Conservation (phyloP, 495 filamentous ascomycete species). For the Paragyromitra xinjiangensis region DNA sequence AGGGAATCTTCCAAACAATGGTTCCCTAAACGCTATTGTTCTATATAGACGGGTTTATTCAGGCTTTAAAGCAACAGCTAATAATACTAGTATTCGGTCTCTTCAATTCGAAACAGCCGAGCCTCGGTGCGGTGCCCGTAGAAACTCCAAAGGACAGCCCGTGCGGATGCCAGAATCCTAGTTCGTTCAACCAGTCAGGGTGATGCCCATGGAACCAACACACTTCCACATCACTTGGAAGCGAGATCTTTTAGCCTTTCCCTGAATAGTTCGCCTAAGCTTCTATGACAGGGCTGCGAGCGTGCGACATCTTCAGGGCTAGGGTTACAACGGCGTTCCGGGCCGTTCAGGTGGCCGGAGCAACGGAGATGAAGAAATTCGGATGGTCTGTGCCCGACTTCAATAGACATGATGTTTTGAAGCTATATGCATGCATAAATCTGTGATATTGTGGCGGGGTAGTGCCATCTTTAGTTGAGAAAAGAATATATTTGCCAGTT, state of each 20-base stretch:
- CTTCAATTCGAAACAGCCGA: constrained; percentile 25
- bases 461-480: no score
- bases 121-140: background rate
- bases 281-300: background rate
- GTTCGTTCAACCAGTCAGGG: background rate
- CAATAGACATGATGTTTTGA: background rate
- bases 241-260: background rate
- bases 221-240: background rate
- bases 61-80: background rate
- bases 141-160: background rate
- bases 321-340: constrained; percentile 25
- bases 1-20: background rate
- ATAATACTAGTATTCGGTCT: constrained; percentile 10
- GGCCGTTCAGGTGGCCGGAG: constrained; percentile 19
- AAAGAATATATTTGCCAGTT: no score
- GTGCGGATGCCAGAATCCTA: background rate
- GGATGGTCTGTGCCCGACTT: constrained; percentile 31
- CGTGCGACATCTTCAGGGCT: background rate
- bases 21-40: background rate
- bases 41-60: constrained; percentile 18
- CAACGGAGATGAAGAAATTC: constrained; percentile 33
- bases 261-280: background rate
- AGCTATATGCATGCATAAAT: background rate
- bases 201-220: background rate
- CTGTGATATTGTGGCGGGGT: background rate